Conservation (phyloP, 352 stramenopile species). For the Phytophthora agathidicida region DNA sequence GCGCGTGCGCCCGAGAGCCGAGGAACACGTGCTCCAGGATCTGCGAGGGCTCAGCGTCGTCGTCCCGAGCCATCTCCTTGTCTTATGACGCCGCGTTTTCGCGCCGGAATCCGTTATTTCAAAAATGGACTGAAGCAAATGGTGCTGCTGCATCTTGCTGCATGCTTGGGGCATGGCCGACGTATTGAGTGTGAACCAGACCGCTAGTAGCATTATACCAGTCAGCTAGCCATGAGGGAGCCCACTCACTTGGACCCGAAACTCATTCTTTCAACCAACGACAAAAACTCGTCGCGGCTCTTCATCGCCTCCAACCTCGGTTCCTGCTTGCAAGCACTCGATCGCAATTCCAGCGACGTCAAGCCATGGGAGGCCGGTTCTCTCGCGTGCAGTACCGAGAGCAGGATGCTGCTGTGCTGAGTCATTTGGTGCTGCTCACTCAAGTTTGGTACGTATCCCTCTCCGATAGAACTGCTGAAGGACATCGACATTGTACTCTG, state of each 20-base stretch:
- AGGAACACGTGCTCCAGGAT: constrained; percentile 81
- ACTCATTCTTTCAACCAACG: no score
- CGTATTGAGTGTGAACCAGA: no score
- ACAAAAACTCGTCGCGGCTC: constrained; percentile 21
- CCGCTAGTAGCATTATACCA: no score
- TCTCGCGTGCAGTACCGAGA: constrained; percentile 79
- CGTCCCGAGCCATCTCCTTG: constrained; percentile 3
- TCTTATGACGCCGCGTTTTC: neutral
- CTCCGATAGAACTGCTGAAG: neutral
- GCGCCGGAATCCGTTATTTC: constrained; percentile 8
- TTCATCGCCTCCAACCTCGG: no score
- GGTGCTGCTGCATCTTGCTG: no score
- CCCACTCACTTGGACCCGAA: no score
- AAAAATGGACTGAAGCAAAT: neutral
- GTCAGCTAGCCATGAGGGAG: no score
- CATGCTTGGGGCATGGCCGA: no score
- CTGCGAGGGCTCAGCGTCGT: constrained; percentile 50
- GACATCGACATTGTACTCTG: neutral
- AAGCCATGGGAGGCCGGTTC: constrained; percentile 70
- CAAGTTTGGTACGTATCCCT: constrained; percentile 56
- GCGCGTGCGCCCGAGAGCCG: constrained; percentile 67
- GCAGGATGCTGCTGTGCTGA: constrained; percentile 65
- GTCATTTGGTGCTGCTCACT: constrained; percentile 67
- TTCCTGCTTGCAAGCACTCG: no score
- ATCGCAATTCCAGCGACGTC: no score